Base-by-base conservation (phyloP, 1,284 basidiomycete genomes). In the Microstroma glucosiphilum region DNA sequence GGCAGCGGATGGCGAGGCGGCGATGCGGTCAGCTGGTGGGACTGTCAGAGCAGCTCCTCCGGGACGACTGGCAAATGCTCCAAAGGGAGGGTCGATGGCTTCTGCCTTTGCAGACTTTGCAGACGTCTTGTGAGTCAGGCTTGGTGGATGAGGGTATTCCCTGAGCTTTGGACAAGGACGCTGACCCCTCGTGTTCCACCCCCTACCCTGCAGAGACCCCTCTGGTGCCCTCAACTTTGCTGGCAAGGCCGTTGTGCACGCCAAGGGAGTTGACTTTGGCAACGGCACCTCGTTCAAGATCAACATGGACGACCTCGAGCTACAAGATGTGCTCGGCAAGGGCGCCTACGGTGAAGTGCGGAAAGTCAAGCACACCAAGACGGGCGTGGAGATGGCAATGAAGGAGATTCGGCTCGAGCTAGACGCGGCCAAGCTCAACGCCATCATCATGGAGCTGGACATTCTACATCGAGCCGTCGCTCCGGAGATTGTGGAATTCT, bases 391-490 rank as follows among this genome's bases (percentile, higher is more conserved):
- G 64, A 97, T 98, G 93, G 94, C 94, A 11, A 96, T 98, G 92
- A 98, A 98, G 87, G 94, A 97, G 87, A 98, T 97, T 70, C 90
- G 92, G 21, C 84, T 98, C n/a, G 93, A 97, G 79, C 85, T 98
- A 17, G 96, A 97, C 77, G 87, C 94, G 63, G 87, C 90, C 56
- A 93, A 94, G 77, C 85, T 98, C 55, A 92, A 92, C 72, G 91
- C 89, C 12, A 97, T 98, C 83, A 89, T 98, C 72, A 97, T 96
- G 89, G 94, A 98, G 80, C 88, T 98, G 59, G 93, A 98, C 78
- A 90, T 98, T 70, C 85, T 98, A 26, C 94, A 98, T 81, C 89
- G 92, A 40, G 94, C 93, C 2, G 85, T 88, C 26, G 87, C 89
- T 13, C 89, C 89, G 6, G 88, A 91, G 78, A 97, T 98, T 69